Evolutionary conservation across 495 filamentous ascomycete species (phyloP).

Genomic region (Penicillium goetzii): DNA sequence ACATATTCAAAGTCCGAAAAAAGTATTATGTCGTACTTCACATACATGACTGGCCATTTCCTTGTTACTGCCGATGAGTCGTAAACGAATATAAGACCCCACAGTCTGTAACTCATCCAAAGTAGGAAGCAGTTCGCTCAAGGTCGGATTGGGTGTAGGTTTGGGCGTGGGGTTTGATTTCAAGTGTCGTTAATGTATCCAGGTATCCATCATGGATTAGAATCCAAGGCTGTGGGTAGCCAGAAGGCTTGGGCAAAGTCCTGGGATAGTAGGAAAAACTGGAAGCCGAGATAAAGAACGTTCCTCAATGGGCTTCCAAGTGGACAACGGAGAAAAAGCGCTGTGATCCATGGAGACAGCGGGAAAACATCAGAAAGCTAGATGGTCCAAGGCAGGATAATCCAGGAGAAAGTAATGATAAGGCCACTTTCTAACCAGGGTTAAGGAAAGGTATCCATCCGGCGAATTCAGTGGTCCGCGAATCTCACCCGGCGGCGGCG

Average conservation of each 20-base stretch:
- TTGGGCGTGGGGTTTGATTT: not conserved
- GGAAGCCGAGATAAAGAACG: not conserved
- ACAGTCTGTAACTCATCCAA: not conserved
- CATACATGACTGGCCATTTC: conserved; percentile 1
- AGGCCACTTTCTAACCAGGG: not conserved
- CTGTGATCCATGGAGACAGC: not conserved
- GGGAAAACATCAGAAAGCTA: not conserved
- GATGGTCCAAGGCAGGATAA: not conserved
- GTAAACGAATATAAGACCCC: not conserved
- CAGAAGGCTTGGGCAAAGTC: not conserved
- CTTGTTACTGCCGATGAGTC: not conserved
- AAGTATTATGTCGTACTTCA: conserved; percentile 2
- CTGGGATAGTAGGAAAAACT: not conserved
- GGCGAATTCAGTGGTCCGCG: conserved; percentile 43
- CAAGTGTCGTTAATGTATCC: not conserved
- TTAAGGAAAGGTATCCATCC: not conserved
- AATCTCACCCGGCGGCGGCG: conserved; percentile 54
- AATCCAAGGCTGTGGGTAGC: not conserved
- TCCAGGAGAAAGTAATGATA: not conserved
- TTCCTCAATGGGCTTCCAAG: not conserved
- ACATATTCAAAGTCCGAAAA: not conserved
- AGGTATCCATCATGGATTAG: not conserved
- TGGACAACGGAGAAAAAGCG: not conserved
- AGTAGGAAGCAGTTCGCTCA: not conserved
- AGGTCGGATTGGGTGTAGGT: not conserved